These are phyloP conservation scores for Rhytidhysteron rufulum DNA, from an alignment of 2,329 filamentous ascomycete species.

Conservation along the genomic window DNA sequence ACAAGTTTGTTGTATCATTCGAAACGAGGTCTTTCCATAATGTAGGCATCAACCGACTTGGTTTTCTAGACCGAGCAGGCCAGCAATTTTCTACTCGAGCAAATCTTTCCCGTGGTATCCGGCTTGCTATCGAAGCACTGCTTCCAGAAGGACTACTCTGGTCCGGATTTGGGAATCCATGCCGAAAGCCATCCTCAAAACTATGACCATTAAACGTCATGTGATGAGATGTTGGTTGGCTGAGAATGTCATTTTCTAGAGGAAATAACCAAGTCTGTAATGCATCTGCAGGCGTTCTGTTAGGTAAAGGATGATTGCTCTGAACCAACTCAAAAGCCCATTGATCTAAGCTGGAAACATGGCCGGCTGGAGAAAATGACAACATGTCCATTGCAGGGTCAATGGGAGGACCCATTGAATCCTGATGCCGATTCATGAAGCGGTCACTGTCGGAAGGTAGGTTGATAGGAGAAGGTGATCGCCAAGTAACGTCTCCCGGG, in stretches of 20 bases:
- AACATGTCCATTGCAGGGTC: conserved; percentile 35
- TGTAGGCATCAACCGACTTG: conserved; percentile 28
- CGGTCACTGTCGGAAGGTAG: conserved; percentile 16
- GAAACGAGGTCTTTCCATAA: conserved; percentile 31
- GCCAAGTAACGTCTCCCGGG: conserved; percentile 28
- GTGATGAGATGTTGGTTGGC: conserved; percentile 22
- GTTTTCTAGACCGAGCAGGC: conserved; percentile 29
- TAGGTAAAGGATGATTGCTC: conserved; percentile 32
- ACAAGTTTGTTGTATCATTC: conserved; percentile 30
- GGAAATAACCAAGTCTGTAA: conserved; percentile 35
- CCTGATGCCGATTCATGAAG: conserved; percentile 20
- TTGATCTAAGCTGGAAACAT: conserved; percentile 32
- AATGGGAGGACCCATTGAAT: conserved; percentile 32
- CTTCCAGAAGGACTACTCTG: conserved; percentile 31
- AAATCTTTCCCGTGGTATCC: conserved; percentile 36
- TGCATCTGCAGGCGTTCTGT: conserved; percentile 32
- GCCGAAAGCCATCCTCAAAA: conserved; percentile 18
- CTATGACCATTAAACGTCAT: conserved; percentile 24
- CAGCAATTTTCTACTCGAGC: conserved; percentile 37
- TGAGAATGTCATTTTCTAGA: conserved; percentile 26
- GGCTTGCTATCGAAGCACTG: conserved; percentile 34
- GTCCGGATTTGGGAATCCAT: conserved; percentile 18
- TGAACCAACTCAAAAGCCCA: conserved; percentile 37
- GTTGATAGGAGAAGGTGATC: conserved; percentile 30
- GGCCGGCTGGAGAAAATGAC: conserved; percentile 30